These are phyloP conservation scores for Neolentinus lepideus DNA, from an alignment of 1,284 basidiomycete species.

Conservation along the genomic window DNA sequence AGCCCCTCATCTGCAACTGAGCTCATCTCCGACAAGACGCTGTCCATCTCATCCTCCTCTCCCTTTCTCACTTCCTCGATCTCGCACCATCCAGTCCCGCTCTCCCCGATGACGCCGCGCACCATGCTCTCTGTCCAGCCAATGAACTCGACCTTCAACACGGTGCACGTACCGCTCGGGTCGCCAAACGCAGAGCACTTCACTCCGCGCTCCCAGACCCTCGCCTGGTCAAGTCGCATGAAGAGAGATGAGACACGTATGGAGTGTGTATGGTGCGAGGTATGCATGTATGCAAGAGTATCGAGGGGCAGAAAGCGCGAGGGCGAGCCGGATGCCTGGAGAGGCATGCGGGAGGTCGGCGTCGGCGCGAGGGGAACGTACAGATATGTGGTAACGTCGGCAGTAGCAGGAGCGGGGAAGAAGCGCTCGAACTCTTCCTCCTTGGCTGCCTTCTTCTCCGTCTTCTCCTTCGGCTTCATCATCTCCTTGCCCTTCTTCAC, in stretches of 20 bases:
- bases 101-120: conserved; percentile 57
- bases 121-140: conserved; percentile 64
- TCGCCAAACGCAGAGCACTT: conserved; percentile 51
- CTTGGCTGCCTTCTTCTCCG: conserved; percentile 12
- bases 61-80: conserved; percentile 45
- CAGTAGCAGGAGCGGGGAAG: conserved; percentile 35
- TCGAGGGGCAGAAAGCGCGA: conserved; percentile 47
- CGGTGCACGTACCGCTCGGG: conserved; percentile 38
- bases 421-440: conserved; percentile 31
- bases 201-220: conserved; percentile 59
- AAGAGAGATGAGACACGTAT: conserved; percentile 64
- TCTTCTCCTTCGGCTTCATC: conserved; percentile 12
- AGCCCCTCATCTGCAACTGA: conserved; percentile 14
- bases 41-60: conserved; percentile 21
- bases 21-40: conserved; percentile 15
- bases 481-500: conserved; percentile 23
- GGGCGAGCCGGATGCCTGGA: conserved; percentile 28
- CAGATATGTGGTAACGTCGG: conserved; percentile 54
- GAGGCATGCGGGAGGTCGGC: conserved; percentile 53
- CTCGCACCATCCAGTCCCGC: conserved; percentile 63
- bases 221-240: conserved; percentile 51
- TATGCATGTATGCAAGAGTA: conserved; percentile 44
- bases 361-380: conserved; percentile 70
- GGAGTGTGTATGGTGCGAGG: conserved; percentile 44
- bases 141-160: conserved; percentile 58